Evolutionary conservation across 1,139 yeast genomes (phyloP).

Genomic region (Suhomyces bokatorum): DNA sequence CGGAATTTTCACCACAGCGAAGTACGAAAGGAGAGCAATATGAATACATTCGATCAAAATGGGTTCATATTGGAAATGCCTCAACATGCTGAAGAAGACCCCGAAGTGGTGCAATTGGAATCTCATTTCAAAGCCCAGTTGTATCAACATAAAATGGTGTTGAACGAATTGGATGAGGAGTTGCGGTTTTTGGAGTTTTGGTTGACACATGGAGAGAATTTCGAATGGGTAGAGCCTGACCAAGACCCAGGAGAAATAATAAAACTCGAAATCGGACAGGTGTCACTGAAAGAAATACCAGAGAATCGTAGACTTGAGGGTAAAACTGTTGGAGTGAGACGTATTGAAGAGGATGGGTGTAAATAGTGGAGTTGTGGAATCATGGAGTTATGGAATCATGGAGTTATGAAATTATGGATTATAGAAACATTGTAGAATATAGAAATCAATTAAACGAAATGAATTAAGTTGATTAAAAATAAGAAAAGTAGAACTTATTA

Average conservation of each 20-base stretch:
- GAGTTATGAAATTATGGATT: background rate
- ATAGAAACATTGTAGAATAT: too few species aligned
- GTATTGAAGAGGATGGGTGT: background rate
- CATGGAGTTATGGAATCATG: too few species aligned
- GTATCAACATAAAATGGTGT: conserved; percentile 30
- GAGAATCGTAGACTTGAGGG: background rate
- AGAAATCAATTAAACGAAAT: too few species aligned
- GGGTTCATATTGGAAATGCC: conserved; percentile 35
- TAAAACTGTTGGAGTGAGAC: background rate
- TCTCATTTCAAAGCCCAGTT: conserved; percentile 27
- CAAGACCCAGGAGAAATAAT: conserved; percentile 64
- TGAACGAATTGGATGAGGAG: conserved; percentile 39
- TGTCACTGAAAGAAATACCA: background rate
- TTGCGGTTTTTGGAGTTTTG: conserved; percentile 39
- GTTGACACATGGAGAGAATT: conserved; percentile 40
- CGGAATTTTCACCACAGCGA: conserved; percentile 40
- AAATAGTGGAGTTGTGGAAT: background rate
- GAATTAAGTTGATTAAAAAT: too few species aligned
- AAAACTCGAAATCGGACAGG: conserved; percentile 11
- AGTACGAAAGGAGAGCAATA: conserved; percentile 25
- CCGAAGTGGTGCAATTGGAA: conserved; percentile 18
- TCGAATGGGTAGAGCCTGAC: conserved; percentile 80
- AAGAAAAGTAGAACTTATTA: too few species aligned
- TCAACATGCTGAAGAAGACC: conserved; percentile 10
- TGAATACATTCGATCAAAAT: conserved; percentile 22